Base-by-base conservation (phyloP, 176 grass and related monocot species). In the Rhynchospora tenuis region DNA sequence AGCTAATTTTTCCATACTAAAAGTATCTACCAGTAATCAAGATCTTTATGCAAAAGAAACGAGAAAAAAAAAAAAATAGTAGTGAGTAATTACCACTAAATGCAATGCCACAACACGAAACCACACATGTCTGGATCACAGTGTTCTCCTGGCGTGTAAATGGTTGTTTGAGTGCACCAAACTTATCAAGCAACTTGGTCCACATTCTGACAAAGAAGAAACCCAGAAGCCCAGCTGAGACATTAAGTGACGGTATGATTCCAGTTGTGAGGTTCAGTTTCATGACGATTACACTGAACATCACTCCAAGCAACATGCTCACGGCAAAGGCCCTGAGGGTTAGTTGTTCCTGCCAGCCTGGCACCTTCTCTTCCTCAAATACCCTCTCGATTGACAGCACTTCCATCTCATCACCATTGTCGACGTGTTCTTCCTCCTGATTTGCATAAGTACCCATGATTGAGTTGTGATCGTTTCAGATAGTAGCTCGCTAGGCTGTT, bases 111-210 rank as follows among this genome's bases (percentile, higher is more conserved):
- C 86, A 92, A 89, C 84, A 85, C 0, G 94, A 90, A 71, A 92
- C 93, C 62, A 94, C 93, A 83, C 88, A 92, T 17, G 93, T 94
- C 83, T 92, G 93, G 29, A 92, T 91, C 78, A 95, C 93, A 83
- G 93, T 95, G 81, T 95, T 95, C 90, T 95, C 93, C 88, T 95
- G 93, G 6, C 92, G 91, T 2, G 94, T 97, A 89, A 97, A 94
- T 0, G 94, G 94, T 5, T 85, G 83, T 54, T 27, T 85, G 28
- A 89, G 83, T 43, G 64, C 22, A 7, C 87, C 87, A 60, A 69
- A 64, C 43, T 22, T 59, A 78, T 85, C 76, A 24, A 85, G 55
- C 2, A 51, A 84, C 76, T 81, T 85, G 17, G 87, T 83, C 87
- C 87, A 89, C 43, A 79, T 65, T 58, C 83, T 71, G 24, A 89